A percentile compares a stretch with the other conserved stretches of the same genome.
Conservation (phyloP, 2,329 filamentous ascomycete species). For the Monilinia aucupariae region DNA sequence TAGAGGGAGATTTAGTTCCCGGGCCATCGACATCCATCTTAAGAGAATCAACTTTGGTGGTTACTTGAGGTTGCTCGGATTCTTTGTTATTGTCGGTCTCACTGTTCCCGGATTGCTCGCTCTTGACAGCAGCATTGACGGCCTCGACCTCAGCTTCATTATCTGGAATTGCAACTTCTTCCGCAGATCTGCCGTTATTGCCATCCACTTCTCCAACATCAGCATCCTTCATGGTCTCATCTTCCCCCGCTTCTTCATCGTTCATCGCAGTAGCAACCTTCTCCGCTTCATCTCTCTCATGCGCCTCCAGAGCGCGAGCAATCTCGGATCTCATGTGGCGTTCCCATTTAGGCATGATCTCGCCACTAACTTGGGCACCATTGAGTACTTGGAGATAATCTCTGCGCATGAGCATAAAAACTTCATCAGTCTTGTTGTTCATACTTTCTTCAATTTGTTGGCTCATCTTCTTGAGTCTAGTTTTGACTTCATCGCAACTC, state of each 20-base stretch:
- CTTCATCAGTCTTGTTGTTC: slow-evolving; percentile 31
- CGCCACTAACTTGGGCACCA: slow-evolving; percentile 26
- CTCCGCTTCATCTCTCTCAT: slow-evolving; percentile 4
- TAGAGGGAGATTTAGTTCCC: background rate
- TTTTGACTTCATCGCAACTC: slow-evolving; percentile 40
- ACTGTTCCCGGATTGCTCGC: background rate
- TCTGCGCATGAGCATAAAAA: slow-evolving; percentile 32
- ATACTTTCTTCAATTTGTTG: slow-evolving; percentile 27
- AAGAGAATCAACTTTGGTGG: background rate
- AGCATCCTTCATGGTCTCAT: background rate
- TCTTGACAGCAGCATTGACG: background rate
- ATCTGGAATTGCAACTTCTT: background rate
- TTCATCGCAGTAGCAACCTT: background rate
- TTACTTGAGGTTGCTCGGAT: background rate
- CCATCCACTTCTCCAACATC: background rate
- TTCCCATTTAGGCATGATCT: slow-evolving; percentile 29
- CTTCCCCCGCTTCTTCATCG: background rate
- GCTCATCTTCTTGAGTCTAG: slow-evolving; percentile 39
- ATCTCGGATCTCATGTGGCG: slow-evolving; percentile 21
- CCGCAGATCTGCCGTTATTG: no score
- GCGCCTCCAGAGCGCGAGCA: background rate
- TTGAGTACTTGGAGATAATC: slow-evolving; percentile 35
- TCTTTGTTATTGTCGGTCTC: background rate
- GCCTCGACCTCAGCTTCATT: background rate
- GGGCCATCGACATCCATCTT: background rate